These are phyloP conservation scores for Curvularia lunata DNA, from an alignment of 2,329 filamentous ascomycete species.

Conservation along the genomic window DNA sequence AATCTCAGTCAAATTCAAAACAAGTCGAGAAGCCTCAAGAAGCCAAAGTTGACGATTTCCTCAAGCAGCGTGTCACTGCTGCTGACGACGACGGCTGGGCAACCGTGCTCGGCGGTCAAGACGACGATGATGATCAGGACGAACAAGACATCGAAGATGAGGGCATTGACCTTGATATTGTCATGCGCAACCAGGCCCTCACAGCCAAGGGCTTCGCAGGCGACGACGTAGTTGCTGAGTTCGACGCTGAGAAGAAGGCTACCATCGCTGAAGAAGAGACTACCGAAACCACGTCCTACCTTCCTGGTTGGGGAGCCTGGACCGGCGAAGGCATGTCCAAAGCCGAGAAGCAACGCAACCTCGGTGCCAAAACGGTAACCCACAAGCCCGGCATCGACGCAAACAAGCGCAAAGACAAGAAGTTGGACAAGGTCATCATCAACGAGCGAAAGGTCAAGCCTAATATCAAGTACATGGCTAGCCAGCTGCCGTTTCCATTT, in stretches of 20 bases:
- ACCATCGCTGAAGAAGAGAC: constrained; percentile 78
- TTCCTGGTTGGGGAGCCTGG: constrained; percentile 96
- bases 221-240: constrained; percentile 79
- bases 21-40: constrained; percentile 12
- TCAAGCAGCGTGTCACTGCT: constrained; percentile 41
- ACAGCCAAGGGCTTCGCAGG: constrained; percentile 87
- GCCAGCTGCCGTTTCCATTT: constrained; percentile 84
- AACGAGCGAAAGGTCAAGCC: constrained; percentile 91
- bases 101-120: constrained; percentile 50
- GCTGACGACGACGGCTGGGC: constrained; percentile 54
- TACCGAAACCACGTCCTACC: constrained; percentile 79
- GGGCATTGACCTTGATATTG: constrained; percentile 48
- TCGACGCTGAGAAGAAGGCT: constrained; percentile 78
- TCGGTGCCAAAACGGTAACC: constrained; percentile 62
- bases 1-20: constrained; percentile 30
- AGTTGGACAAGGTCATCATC: constrained; percentile 84
- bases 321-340: constrained; percentile 80
- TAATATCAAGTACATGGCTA: constrained; percentile 87
- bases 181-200: constrained; percentile 65
- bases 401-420: constrained; percentile 79
- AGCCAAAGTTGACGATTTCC: constrained; percentile 35
- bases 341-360: constrained; percentile 63
- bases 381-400: constrained; percentile 76
- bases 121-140: constrained; percentile 36
- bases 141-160: constrained; percentile 48